Conservation (phyloP, 768 basidiomycete genomes). For the Cyclocybe cylindracea region DNA sequence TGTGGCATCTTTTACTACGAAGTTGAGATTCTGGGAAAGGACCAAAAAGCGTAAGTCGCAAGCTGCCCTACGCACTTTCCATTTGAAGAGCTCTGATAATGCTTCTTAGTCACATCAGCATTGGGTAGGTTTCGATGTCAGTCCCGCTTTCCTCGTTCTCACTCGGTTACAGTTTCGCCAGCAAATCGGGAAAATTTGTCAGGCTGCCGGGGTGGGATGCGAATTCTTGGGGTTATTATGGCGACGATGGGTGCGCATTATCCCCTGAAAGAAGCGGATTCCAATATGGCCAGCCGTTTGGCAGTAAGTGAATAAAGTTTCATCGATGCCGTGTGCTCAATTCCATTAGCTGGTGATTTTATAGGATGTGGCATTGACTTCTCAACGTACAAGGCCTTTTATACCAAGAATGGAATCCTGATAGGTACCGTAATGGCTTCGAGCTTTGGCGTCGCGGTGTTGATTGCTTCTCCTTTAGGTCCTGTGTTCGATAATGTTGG, state of each 20-base stretch:
- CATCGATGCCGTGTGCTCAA: constrained; percentile 3
- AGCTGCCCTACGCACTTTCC: constrained; percentile 3
- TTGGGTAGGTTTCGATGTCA: constrained; percentile 54
- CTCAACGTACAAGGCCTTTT: constrained; percentile 77
- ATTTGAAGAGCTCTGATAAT: constrained; percentile 16
- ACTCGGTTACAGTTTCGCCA: constrained; percentile 56
- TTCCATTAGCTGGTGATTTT: constrained; percentile 70
- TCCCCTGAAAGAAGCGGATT: constrained; percentile 72
- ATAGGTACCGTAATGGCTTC: constrained; percentile 45
- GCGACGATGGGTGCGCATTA: constrained; percentile 84
- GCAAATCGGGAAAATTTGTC: constrained; percentile 61
- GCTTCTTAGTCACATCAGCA: constrained; percentile 65
- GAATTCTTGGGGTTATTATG: constrained; percentile 90
- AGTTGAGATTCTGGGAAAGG: constrained; percentile 79
- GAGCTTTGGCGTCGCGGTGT: too few species aligned
- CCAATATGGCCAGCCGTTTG: constrained; percentile 77
- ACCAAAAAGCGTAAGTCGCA: constrained; percentile 69
- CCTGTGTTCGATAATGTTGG: constrained; percentile 74
- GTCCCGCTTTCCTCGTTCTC: constrained; percentile 9
- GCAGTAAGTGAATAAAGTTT: constrained; percentile 53
- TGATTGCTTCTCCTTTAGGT: constrained; percentile 37
- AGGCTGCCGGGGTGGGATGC: constrained; percentile 87
- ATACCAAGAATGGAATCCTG: constrained; percentile 82
- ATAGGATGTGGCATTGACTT: constrained; percentile 96
- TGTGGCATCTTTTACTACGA: constrained; percentile 97